Base-by-base conservation (phyloP, 805 yeast genomes). In the Pichia phayaonensis region DNA sequence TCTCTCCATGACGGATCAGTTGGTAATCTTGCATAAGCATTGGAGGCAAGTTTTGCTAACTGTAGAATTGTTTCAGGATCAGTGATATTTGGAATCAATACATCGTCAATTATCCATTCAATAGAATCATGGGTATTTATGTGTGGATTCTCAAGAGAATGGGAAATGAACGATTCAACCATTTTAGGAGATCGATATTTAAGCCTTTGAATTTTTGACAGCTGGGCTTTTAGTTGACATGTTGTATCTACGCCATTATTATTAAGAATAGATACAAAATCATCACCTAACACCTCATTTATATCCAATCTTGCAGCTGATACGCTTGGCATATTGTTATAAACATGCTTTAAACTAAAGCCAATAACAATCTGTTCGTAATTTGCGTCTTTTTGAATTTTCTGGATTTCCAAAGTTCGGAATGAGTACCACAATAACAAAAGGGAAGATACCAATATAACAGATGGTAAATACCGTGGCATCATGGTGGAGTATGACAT, bases 11-110 rank as follows among this genome's bases (percentile, higher is more conserved):
- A 95, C 44, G 90, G 90, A 23, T 81, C 77, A 7, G 69, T 61
- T 3, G 97, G 97, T 29, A 79, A 69, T 44, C 77, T 75, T 3
- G 89, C 95, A 62, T 92, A 94, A 2, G 98, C 97, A 64, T 94
- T 86, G 1, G 96, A 86, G 0, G 96, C 81, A 80, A 92, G 86
- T 48, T 82, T 66, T 0, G 97, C 98, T 41, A 92, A 68, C 1
- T 86, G 70, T 2, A 90, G 71, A 3, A 92, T 64, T 0, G 97
- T 87, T 40, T 80, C 80, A 48, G 76, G 77, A 65, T 90, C 96
- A 1, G 80, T 70, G 10, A 92, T 69, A 57, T 94, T 79, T 0
- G 99, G 99, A 1, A 85, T 76, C 1, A 71, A 47, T 1, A 83
- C 73, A 18, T 67, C 68, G 1, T 70, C 69, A n/a, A 72, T 75